Conservation (phyloP, 2,329 filamentous ascomycete genomes). For the Cladosporium sp. region DNA sequence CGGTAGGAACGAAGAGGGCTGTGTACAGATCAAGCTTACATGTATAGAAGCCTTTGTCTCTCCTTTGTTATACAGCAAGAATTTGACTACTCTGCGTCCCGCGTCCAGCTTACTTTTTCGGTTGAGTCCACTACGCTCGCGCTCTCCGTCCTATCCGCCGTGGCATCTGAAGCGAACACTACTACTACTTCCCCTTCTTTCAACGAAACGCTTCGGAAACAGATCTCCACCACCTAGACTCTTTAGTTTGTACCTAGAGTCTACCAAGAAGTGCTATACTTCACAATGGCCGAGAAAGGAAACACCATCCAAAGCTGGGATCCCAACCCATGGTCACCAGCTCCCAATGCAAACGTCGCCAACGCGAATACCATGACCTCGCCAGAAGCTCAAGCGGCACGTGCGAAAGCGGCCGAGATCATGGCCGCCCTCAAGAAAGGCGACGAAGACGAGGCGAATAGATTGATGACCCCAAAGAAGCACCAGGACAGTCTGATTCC, state of each 20-base stretch:
- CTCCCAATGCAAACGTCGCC: slow-evolving; percentile 23
- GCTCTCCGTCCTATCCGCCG: neutral
- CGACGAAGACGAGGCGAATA: slow-evolving; percentile 23
- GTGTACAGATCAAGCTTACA: neutral
- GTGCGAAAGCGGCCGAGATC: slow-evolving; percentile 20
- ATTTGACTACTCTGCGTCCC: too few species aligned
- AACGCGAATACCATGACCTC: slow-evolving; percentile 22
- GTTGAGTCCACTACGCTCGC: neutral
- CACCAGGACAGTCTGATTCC: slow-evolving; percentile 6
- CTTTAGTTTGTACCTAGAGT: neutral
- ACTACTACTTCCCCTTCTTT: neutral
- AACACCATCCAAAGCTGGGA: slow-evolving; percentile 19
- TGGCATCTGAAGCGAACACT: neutral
- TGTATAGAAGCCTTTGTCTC: neutral
- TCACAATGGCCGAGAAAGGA: slow-evolving; percentile 13
- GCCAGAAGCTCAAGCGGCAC: slow-evolving; percentile 21
- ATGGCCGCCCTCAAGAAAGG: slow-evolving; percentile 26
- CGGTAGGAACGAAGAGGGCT: too few species aligned
- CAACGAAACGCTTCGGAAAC: slow-evolving; percentile 1
- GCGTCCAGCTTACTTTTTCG: neutral
- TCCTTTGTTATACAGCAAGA: neutral
- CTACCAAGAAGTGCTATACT: neutral
- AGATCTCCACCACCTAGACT: neutral
- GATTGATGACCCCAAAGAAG: slow-evolving; percentile 17
- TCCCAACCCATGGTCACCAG: slow-evolving; percentile 14